Evolutionary conservation across 306 rosid species (phyloP), one percentile per base, ranked within the genome.

Genomic region (Pyrus pyrifolia): DNA sequence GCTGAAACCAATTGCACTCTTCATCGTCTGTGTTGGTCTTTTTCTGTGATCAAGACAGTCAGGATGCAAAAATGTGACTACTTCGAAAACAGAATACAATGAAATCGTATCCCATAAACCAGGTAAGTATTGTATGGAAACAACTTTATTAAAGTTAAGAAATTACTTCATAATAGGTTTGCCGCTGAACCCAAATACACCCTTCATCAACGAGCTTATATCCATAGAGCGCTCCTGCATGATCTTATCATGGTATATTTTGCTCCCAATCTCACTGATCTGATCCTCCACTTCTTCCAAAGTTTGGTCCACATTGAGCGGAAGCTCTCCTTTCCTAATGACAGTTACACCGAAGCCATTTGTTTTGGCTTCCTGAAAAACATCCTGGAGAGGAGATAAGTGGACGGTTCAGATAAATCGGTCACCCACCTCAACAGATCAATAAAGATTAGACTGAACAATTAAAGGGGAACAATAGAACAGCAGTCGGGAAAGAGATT

Each of bases 231-330:
- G 95, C 71, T 88, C 97, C 85, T 78, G 84, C 89, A 84, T 95
- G 35, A 95, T 83, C 88, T 35, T 82, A 69, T 92, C 97, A 78
- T 92, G 98, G 85, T 95, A 92, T 66, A 95, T 81, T 89, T 95
- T 95, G 90, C 98, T 89, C 67, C 98, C 98, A 65, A 95, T 90
- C 81, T 95, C 98, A 21, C 81, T 46, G 70, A 92, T 86, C 71
- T 89, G 87, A 71, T 95, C 97, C 78, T 95, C 98, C 82, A 87
- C 97, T 83, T 92, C 97, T 85, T 92, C 97, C 55, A 95, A 79
- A 51, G 93, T 76, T 84, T 86, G 91, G 83, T 95, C 98, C 83
- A 95, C 92, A 46, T 90, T 81, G 81, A 92, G 96, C 81, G 89
- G 76, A 85, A 95, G 90, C 83, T 92, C 97, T 21, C 96, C 97